Percentiles rank a stretch among this genome's conserved stretches.
These are phyloP conservation scores for Ulvella scutata DNA, from an alignment of 139 green algal genomes.

Conservation along the genomic window DNA sequence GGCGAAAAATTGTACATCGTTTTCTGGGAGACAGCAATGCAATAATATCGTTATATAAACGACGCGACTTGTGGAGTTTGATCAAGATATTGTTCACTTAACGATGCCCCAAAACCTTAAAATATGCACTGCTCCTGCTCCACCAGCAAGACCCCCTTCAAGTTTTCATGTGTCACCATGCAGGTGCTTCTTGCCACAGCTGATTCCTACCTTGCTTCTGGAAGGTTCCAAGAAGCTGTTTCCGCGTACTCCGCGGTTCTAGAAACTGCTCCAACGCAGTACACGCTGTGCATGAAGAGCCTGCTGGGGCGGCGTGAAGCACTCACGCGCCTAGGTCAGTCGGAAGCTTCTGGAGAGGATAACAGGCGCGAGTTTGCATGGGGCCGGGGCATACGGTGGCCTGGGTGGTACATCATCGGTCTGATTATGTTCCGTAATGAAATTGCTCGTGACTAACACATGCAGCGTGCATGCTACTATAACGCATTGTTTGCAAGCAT, in stretches of 20 bases:
- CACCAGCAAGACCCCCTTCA: too few species aligned
- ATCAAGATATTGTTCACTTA: too few species aligned
- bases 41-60: too few species aligned
- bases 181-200: neutral
- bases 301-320: conserved; percentile 1
- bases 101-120: too few species aligned
- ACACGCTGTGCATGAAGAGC: conserved; percentile 4
- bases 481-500: too few species aligned
- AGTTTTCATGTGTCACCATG: too few species aligned
- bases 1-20: too few species aligned
- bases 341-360: neutral
- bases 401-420: conserved; percentile 11
- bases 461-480: too few species aligned
- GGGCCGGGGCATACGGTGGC: conserved; percentile 6
- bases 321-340: neutral
- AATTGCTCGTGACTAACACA: neutral
- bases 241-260: neutral
- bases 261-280: neutral
- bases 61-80: too few species aligned
- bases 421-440: conserved; percentile 5
- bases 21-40: too few species aligned
- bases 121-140: too few species aligned
- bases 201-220: neutral
- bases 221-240: neutral
- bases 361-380: neutral